Conservation (phyloP, 495 filamentous ascomycete genomes). For the Hyaloscypha finlandica region DNA sequence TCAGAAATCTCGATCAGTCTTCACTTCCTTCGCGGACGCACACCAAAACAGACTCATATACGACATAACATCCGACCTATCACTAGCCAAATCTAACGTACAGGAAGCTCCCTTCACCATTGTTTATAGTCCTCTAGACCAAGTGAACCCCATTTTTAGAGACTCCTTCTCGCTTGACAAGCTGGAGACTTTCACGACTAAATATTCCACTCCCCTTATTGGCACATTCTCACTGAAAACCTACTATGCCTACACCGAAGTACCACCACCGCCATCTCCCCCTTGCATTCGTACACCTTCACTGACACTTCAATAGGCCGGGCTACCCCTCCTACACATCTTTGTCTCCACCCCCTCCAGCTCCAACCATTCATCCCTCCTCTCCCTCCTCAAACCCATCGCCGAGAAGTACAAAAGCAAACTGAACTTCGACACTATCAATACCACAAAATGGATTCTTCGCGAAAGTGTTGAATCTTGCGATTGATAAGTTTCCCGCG, state of each 20-base stretch:
- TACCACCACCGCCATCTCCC: neutral
- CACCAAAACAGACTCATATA: slow-evolving; percentile 7
- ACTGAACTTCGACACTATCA: slow-evolving; percentile 27
- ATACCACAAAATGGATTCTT: slow-evolving; percentile 18
- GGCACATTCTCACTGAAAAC: slow-evolving; percentile 5
- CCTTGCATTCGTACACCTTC: neutral
- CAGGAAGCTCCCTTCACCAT: neutral
- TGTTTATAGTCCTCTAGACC: slow-evolving; percentile 6
- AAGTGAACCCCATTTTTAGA: neutral
- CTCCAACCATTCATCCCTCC: neutral
- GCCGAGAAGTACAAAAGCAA: slow-evolving; percentile 48
- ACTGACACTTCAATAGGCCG: neutral
- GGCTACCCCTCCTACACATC: slow-evolving; percentile 13
- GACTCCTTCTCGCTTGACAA: neutral
- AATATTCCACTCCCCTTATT: slow-evolving; percentile 15
- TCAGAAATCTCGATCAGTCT: neutral
- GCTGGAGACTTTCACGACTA: neutral
- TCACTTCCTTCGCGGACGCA: slow-evolving; percentile 7
- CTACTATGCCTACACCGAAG: slow-evolving; percentile 1
- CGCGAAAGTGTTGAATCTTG: slow-evolving; percentile 12
- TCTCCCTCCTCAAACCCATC: slow-evolving; percentile 48
- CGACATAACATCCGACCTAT: slow-evolving; percentile 10
- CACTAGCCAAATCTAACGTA: neutral
- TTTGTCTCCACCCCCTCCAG: slow-evolving; percentile 5
- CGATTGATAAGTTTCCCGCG: slow-evolving; percentile 13